Conservation (phyloP, 2,329 filamentous ascomycete genomes). For the Fusarium xylarioides region DNA sequence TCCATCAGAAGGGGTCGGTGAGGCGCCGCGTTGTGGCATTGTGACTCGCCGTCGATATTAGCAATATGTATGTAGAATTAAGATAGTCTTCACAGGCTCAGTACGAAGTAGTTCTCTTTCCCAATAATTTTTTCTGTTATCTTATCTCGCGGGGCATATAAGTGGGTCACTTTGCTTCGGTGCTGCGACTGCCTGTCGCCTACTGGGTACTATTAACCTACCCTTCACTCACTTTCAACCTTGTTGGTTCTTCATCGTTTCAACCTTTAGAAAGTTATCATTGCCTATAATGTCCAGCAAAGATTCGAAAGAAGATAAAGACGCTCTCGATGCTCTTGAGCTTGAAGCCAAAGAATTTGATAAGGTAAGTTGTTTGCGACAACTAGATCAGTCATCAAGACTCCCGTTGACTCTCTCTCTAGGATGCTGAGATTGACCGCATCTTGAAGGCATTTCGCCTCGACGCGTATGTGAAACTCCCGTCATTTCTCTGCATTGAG, state of each 20-base stretch:
- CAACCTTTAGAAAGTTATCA: background rate
- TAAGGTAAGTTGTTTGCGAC: constrained; percentile 67
- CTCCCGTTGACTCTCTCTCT: constrained; percentile 28
- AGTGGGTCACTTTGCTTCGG: constrained; percentile 28
- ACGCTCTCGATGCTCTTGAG: constrained; percentile 83
- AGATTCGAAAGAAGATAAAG: constrained; percentile 67
- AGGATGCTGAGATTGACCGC: constrained; percentile 96
- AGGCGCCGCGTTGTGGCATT: constrained; percentile 79
- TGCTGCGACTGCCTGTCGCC: constrained; percentile 3
- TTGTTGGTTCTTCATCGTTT: constrained; percentile 5
- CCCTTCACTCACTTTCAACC: background rate
- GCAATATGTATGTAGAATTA: constrained; percentile 7
- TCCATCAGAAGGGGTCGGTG: constrained; percentile 85
- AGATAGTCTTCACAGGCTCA: constrained; percentile 2
- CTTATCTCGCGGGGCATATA: constrained; percentile 51
- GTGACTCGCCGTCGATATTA: constrained; percentile 23
- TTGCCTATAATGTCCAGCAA: constrained; percentile 49
- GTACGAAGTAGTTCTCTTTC: constrained; percentile 17
- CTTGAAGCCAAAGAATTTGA: constrained; percentile 89
- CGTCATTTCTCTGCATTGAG: background rate
- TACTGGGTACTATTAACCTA: background rate
- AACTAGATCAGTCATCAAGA: constrained; percentile 24
- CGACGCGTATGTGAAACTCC: constrained; percentile 58
- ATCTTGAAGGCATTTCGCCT: constrained; percentile 90
- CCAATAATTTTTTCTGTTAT: constrained; percentile 51